Evolutionary conservation across 768 basidiomycete genomes (phyloP).

Genomic region (Psilocybe sp.): DNA sequence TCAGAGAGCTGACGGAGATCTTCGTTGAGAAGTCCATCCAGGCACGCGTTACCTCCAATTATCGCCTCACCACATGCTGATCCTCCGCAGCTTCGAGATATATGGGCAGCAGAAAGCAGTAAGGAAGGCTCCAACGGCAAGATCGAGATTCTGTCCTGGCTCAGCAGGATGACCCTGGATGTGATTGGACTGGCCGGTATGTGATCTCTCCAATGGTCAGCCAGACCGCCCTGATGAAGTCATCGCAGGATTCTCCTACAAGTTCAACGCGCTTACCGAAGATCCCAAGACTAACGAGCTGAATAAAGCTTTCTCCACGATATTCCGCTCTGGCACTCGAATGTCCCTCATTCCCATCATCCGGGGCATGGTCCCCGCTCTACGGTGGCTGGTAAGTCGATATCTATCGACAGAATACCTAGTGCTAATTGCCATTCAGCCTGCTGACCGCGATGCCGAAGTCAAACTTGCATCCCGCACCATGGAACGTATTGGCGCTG

Average conservation of each 20-base stretch:
- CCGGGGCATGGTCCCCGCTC: conserved; percentile 30
- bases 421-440: conserved; percentile 18
- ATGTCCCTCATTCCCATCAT: conserved; percentile 32
- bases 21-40: conserved; percentile 55
- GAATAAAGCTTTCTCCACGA: conserved; percentile 46
- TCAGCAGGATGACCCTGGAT: conserved; percentile 69
- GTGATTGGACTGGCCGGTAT: conserved; percentile 70
- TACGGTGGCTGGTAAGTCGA: conserved; percentile 34
- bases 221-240: conserved; percentile 20
- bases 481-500: conserved; percentile 48
- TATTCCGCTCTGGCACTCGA: conserved; percentile 42
- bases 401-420: background rate
- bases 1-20: conserved; percentile 53
- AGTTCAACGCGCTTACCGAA: conserved; percentile 27
- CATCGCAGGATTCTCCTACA: conserved; percentile 29
- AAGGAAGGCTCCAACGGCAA: conserved; percentile 23
- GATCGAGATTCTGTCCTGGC: conserved; percentile 63
- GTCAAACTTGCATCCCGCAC: conserved; percentile 30
- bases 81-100: conserved; percentile 42
- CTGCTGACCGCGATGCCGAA: conserved; percentile 25
- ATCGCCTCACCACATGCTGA: background rate
- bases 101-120: conserved; percentile 36
- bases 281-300: conserved; percentile 44
- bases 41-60: conserved; percentile 24
- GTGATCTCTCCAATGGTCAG: conserved; percentile 25